Evolutionary conservation across 768 basidiomycete genomes (phyloP).

Genomic region (Fibroporia radiculosa): DNA sequence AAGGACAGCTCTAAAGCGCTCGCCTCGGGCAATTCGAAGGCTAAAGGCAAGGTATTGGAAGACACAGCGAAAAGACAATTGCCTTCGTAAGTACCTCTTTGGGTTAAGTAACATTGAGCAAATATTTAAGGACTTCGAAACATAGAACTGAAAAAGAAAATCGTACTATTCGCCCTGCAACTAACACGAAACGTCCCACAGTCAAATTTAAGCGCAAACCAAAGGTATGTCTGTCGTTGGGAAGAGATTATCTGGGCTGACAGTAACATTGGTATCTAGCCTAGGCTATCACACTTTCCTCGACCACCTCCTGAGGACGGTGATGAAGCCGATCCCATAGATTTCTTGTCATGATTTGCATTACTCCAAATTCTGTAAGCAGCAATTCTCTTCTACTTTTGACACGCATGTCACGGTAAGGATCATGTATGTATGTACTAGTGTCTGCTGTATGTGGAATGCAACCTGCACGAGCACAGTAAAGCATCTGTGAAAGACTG

Average conservation of each 20-base stretch:
- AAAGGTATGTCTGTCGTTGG: conserved; percentile 1
- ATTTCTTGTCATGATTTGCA: conserved; percentile 14
- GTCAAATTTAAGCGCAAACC: conserved; percentile 8
- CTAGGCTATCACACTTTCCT: conserved; percentile 19
- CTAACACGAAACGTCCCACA: neutral
- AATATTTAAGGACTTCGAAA: too few species aligned
- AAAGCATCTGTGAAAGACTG: too few species aligned
- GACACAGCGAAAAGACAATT: too few species aligned
- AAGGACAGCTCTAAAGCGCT: neutral
- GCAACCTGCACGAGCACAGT: too few species aligned
- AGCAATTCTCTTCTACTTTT: too few species aligned
- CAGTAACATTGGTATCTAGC: conserved; percentile 7
- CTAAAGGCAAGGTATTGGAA: too few species aligned
- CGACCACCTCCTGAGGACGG: conserved; percentile 11
- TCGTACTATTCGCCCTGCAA: neutral
- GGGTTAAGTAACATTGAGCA: too few species aligned
- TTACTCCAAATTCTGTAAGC: too few species aligned
- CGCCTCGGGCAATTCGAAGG: neutral
- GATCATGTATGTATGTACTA: too few species aligned
- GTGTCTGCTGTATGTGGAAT: too few species aligned
- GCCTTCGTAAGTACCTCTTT: too few species aligned
- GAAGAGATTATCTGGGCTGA: neutral
- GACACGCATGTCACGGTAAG: too few species aligned
- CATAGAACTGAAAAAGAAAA: neutral
- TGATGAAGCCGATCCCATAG: conserved; percentile 19